phyloP scores from a whole-genome alignment of 345 rosid species.

The Melaleuca alternifolia region DNA sequence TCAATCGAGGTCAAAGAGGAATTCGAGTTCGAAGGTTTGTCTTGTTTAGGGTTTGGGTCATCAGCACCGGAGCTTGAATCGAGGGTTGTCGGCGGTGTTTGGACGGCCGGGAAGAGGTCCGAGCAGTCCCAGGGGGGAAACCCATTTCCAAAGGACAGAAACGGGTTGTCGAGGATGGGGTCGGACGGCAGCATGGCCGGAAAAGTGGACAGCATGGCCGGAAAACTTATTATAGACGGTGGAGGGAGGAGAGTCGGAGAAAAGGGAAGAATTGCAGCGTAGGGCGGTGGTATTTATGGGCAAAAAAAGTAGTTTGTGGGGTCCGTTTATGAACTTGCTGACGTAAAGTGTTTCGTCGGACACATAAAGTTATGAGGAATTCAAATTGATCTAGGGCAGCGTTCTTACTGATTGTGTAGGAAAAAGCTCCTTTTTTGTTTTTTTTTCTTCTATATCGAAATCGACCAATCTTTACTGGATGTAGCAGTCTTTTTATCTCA shows the following conservation, averaged over 20 bases:
- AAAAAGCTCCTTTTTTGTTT: not conserved
- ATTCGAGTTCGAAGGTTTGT: constrained; percentile 9
- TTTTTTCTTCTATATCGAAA: not conserved
- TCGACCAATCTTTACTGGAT: not conserved
- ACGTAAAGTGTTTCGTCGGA: not conserved
- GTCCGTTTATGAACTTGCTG: not conserved
- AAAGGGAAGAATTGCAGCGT: constrained; percentile 84
- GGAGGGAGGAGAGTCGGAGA: constrained; percentile 31
- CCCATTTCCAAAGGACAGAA: constrained; percentile 30
- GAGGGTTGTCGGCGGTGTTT: constrained; percentile 26
- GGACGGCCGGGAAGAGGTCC: constrained; percentile 19
- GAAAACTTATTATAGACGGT: constrained; percentile 6
- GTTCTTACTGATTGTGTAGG: not conserved
- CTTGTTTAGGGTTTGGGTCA: constrained; percentile 19
- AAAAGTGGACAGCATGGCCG: constrained; percentile 43
- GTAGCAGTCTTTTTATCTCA: no score
- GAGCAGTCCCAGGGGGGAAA: constrained; percentile 53
- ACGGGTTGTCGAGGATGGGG: constrained; percentile 23
- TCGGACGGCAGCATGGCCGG: constrained; percentile 31
- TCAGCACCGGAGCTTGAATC: constrained; percentile 29
- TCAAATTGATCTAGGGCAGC: not conserved
- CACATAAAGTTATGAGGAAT: not conserved
- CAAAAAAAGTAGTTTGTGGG: not conserved
- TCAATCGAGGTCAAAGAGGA: constrained; percentile 18
- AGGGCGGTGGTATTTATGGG: constrained; percentile 53